Percentiles rank a stretch among this genome's conserved stretches.
These are phyloP conservation scores for Senna tora DNA, from an alignment of 306 rosid species.

Conservation along the genomic window DNA sequence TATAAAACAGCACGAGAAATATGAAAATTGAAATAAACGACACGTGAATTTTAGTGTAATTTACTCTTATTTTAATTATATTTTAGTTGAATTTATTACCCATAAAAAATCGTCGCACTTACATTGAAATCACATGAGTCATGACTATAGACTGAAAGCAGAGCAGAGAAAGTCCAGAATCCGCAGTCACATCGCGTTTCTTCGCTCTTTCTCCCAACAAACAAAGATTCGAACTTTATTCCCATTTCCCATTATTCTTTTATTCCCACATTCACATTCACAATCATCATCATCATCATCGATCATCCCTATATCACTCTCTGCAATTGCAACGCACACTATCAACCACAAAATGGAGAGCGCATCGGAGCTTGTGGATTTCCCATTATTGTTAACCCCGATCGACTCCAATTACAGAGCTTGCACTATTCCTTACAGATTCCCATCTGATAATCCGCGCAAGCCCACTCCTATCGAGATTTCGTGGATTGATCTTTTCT, in stretches of 20 bases:
- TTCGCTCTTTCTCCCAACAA: not conserved
- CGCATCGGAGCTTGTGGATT: slow-evolving; percentile 62
- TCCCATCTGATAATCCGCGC: slow-evolving; percentile 78
- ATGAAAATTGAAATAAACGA: too few relatives aligned
- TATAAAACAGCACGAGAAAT: too few relatives aligned
- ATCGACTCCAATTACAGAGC: slow-evolving; percentile 68
- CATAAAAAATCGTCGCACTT: too few relatives aligned
- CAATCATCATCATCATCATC: too few relatives aligned
- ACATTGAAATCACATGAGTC: too few relatives aligned
- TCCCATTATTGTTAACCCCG: slow-evolving; percentile 70
- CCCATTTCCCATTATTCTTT: not conserved
- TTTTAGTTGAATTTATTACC: too few relatives aligned
- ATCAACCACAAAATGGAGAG: slow-evolving; percentile 50
- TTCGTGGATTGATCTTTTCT: slow-evolving; percentile 83
- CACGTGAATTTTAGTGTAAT: too few relatives aligned
- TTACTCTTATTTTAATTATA: too few relatives aligned
- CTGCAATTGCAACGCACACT: not conserved
- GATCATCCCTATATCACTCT: not conserved
- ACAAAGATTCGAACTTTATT: not conserved
- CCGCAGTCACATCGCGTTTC: not conserved
- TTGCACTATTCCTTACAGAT: slow-evolving; percentile 83
- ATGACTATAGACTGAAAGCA: not conserved
- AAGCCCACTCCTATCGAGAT: slow-evolving; percentile 74
- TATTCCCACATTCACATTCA: not conserved
- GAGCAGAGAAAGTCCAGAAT: not conserved